These are phyloP conservation scores for Parachlorella kessleri DNA, from an alignment of 139 green algal genomes.

Conservation along the genomic window DNA sequence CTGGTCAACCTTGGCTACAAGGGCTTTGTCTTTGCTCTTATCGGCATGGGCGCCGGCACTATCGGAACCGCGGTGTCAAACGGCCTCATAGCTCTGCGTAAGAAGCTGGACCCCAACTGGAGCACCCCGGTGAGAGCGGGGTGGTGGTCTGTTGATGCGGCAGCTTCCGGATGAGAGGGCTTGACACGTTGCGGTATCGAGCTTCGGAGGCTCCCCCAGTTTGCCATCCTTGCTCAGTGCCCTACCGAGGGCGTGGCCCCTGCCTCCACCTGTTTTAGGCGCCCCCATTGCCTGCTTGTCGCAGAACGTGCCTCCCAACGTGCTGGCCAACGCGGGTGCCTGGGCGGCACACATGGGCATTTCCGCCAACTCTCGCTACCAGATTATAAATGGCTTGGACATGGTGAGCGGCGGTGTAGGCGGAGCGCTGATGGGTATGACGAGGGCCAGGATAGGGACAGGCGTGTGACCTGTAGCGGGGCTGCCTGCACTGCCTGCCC, in stretches of 20 bases:
- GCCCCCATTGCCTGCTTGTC: too few species aligned
- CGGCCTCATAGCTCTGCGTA: constrained; percentile 66
- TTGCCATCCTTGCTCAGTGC: too few species aligned
- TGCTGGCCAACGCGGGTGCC: constrained; percentile 80
- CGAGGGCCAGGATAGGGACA: too few species aligned
- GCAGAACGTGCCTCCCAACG: constrained; percentile 82
- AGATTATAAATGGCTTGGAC: constrained; percentile 91
- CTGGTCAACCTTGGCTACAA: constrained; percentile 84
- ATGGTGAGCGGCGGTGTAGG: constrained; percentile 57
- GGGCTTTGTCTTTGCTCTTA: constrained; percentile 74
- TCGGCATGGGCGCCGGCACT: constrained; percentile 84
- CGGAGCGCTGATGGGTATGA: too few species aligned
- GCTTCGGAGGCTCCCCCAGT: too few species aligned
- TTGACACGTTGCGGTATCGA: too few species aligned
- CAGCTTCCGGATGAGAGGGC: too few species aligned
- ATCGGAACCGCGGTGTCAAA: constrained; percentile 89
- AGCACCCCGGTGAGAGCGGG: background rate
- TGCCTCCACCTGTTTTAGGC: too few species aligned
- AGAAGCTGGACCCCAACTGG: constrained; percentile 71
- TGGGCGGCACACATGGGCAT: constrained; percentile 95
- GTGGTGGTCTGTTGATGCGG: too few species aligned
- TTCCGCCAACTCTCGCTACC: constrained; percentile 91
- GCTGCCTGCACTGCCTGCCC: too few species aligned
- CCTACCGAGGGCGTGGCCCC: too few species aligned
- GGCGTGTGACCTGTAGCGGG: too few species aligned